Percentiles rank a stretch among this genome's conserved stretches.
Evolutionary conservation across 768 basidiomycete genomes (phyloP).

Genomic region (Ramaria rubella): DNA sequence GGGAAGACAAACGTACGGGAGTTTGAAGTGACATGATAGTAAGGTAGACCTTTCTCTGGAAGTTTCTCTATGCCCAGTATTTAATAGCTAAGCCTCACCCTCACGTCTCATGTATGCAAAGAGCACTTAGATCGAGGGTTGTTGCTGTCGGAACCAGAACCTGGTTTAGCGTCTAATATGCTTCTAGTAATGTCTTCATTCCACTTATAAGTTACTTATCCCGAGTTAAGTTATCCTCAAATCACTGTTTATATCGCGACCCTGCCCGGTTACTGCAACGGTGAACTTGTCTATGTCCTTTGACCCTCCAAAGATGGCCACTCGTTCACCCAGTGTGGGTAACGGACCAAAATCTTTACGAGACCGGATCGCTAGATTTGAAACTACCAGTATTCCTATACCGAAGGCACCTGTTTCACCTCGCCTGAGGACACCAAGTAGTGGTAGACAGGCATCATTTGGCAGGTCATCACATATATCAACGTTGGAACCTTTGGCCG

Average conservation of each 20-base stretch:
- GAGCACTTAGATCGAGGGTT: neutral
- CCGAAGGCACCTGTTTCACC: neutral
- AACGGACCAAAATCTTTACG: neutral
- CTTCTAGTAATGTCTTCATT: neutral
- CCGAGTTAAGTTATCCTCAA: neutral
- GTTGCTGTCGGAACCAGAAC: neutral
- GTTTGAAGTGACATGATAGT: neutral
- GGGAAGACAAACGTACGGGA: neutral
- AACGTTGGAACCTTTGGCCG: neutral
- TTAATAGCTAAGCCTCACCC: neutral
- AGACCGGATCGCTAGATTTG: slow-evolving; percentile 5
- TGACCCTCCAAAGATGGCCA: neutral
- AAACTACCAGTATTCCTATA: neutral
- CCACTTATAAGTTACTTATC: neutral
- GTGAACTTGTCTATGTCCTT: neutral
- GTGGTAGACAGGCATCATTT: neutral
- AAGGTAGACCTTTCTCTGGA: no score
- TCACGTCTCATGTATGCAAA: neutral
- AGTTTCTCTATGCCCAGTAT: neutral
- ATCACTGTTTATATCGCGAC: neutral
- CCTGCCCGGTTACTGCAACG: neutral
- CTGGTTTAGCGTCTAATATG: neutral
- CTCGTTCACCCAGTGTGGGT: neutral
- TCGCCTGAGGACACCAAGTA: neutral
- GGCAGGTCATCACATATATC: neutral